A percentile compares a stretch with the other conserved stretches of the same genome.
Evolutionary conservation across 1,139 yeast genomes (phyloP).

Genomic region (Candida sojae): DNA sequence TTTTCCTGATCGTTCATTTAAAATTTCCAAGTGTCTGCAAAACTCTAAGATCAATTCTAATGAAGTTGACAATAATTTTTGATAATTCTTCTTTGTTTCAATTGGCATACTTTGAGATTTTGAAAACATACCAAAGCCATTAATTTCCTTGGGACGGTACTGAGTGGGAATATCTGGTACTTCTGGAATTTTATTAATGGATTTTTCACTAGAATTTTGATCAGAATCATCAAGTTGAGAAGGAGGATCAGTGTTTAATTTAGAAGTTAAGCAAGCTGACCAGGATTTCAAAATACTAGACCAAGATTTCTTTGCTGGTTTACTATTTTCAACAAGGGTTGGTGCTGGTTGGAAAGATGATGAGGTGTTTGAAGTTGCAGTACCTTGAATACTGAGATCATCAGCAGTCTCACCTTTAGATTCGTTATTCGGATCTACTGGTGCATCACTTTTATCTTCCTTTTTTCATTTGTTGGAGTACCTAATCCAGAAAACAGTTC

Average conservation of each 20-base stretch:
- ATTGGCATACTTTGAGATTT: conserved; percentile 6
- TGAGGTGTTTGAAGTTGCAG: background rate
- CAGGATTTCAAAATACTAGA: background rate
- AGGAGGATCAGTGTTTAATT: background rate
- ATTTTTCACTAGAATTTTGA: background rate
- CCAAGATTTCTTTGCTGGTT: conserved; percentile 1
- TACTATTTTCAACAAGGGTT: conserved; percentile 1
- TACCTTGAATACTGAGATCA: background rate
- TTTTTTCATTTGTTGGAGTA: background rate
- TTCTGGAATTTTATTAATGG: background rate
- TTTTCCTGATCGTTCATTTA: conserved; percentile 6
- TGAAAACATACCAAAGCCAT: conserved; percentile 9
- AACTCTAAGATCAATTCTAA: conserved; percentile 7
- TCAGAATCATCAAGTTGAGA: background rate
- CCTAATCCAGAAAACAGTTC: background rate
- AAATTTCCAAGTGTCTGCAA: conserved; percentile 8
- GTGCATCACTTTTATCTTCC: background rate
- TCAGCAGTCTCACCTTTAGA: background rate
- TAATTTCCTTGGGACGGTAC: conserved; percentile 8
- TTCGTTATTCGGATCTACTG: background rate
- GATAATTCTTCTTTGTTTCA: conserved; percentile 4
- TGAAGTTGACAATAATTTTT: conserved; percentile 2
- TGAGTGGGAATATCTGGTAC: conserved; percentile 7
- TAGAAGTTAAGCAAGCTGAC: background rate
- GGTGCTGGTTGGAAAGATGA: conserved; percentile 1